These are phyloP conservation scores for Alternaria conjuncta DNA, from an alignment of 2,329 filamentous ascomycete species.

Conservation along the genomic window DNA sequence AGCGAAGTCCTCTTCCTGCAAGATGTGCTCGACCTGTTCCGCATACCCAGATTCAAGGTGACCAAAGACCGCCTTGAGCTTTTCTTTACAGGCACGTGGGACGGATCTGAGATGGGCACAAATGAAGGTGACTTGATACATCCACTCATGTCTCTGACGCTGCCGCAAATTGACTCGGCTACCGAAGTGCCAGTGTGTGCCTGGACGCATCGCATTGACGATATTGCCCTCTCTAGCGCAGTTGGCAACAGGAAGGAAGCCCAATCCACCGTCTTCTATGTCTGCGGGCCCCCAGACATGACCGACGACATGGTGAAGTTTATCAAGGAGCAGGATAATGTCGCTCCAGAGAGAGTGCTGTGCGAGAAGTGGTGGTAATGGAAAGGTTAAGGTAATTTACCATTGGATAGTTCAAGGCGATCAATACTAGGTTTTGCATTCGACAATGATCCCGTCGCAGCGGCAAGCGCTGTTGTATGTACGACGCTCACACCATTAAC, in stretches of 20 bases:
- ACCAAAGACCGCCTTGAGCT: slow-evolving; percentile 43
- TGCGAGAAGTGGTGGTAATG: slow-evolving; percentile 61
- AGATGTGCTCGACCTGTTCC: slow-evolving; percentile 41
- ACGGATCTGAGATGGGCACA: slow-evolving; percentile 32
- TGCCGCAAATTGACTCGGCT: slow-evolving; percentile 36
- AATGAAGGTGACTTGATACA: slow-evolving; percentile 37
- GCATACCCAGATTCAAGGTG: slow-evolving; percentile 31
- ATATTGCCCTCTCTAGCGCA: slow-evolving; percentile 49
- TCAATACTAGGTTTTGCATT: slow-evolving; percentile 2
- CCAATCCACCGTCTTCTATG: slow-evolving; percentile 52
- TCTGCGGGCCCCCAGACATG: slow-evolving; percentile 58
- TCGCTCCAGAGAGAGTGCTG: slow-evolving; percentile 50
- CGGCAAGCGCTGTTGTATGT: slow-evolving; percentile 27
- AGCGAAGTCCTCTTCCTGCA: slow-evolving; percentile 46
- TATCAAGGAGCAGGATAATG: slow-evolving; percentile 47
- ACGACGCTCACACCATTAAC: slow-evolving; percentile 29
- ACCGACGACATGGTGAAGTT: slow-evolving; percentile 55
- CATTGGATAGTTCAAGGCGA: slow-evolving; percentile 1
- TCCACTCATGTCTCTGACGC: slow-evolving; percentile 41
- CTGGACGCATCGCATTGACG: slow-evolving; percentile 43
- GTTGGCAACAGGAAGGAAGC: slow-evolving; percentile 47
- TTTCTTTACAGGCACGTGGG: slow-evolving; percentile 46
- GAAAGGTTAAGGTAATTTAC: not conserved
- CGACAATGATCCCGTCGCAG: slow-evolving; percentile 1
- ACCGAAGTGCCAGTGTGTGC: slow-evolving; percentile 40